A percentile compares a stretch with the other conserved stretches of the same genome.
Conservation (phyloP, 2,329 filamentous ascomycete species). For the Arthrobotrys musiformis region DNA sequence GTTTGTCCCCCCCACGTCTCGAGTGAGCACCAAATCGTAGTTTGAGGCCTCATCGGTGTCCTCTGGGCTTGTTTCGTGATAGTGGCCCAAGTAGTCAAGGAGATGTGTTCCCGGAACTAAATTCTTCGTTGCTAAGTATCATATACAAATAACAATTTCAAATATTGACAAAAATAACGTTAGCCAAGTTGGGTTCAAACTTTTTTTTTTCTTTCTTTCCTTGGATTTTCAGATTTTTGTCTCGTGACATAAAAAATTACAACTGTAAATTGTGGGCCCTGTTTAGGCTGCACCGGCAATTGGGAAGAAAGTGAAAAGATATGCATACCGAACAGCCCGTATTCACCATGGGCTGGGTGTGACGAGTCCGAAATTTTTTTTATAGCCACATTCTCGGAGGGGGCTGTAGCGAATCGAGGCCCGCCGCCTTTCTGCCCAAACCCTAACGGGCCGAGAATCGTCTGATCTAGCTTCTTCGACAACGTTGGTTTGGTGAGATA, state of each 20-base stretch:
- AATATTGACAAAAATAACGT: slow-evolving; percentile 27
- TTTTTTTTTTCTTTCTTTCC: neutral
- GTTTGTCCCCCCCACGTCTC: slow-evolving; percentile 62
- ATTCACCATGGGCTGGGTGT: slow-evolving; percentile 49
- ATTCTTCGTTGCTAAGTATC: slow-evolving; percentile 66
- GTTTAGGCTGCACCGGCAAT: slow-evolving; percentile 50
- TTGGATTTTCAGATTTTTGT: too few relatives aligned
- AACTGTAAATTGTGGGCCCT: neutral
- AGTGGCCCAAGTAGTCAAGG: slow-evolving; percentile 71
- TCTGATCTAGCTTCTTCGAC: slow-evolving; percentile 38
- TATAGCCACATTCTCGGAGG: slow-evolving; percentile 55
- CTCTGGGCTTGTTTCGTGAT: slow-evolving; percentile 65
- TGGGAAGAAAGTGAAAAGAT: neutral
- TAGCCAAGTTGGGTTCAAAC: slow-evolving; percentile 9
- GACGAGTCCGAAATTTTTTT: slow-evolving; percentile 45
- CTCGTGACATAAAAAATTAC: neutral
- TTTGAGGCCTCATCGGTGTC: slow-evolving; percentile 66
- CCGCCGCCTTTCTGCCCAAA: slow-evolving; percentile 23
- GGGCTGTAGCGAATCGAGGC: slow-evolving; percentile 37
- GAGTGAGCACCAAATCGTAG: slow-evolving; percentile 74
- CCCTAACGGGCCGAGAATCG: slow-evolving; percentile 41
- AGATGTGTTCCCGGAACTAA: slow-evolving; percentile 70
- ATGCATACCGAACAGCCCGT: slow-evolving; percentile 52
- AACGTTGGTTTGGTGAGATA: slow-evolving; percentile 49
- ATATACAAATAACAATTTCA: slow-evolving; percentile 11